A percentile compares a stretch with the other conserved stretches of the same genome.
Conservation (phyloP, 306 rosid genomes). For the Aeschynomene evenia region DNA sequence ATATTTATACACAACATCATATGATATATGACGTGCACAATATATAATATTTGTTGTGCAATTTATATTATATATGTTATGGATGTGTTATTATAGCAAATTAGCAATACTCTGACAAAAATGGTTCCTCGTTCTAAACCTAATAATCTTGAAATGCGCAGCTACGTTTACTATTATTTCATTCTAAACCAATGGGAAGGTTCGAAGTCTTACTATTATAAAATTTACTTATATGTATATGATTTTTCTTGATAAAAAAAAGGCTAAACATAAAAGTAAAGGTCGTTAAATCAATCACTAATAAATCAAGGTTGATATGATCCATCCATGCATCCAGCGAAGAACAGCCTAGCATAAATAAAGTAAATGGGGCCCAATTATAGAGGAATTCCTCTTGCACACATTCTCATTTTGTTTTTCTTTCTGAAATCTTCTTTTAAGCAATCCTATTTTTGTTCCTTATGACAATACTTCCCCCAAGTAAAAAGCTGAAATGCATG, state of each 20-base stretch:
- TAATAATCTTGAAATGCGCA: not conserved
- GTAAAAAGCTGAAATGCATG: conserved; percentile 7
- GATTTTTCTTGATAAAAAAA: not conserved
- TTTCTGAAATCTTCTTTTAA: not conserved
- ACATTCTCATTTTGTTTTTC: too few relatives aligned
- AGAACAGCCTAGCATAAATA: conserved; percentile 38
- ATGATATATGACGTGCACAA: too few relatives aligned
- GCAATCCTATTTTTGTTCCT: not conserved
- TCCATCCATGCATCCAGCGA: conserved; percentile 2
- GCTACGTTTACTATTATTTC: not conserved
- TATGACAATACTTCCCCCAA: not conserved
- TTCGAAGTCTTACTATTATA: not conserved
- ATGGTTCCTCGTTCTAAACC: too few relatives aligned
- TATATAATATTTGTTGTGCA: too few relatives aligned
- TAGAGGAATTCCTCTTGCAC: not conserved
- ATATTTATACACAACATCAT: too few relatives aligned
- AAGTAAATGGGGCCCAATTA: conserved; percentile 22
- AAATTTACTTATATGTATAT: too few relatives aligned
- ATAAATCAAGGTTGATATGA: not conserved
- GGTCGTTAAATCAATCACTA: not conserved
- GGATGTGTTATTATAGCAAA: too few relatives aligned
- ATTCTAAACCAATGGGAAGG: not conserved
- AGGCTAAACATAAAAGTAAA: not conserved
- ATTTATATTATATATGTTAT: too few relatives aligned
- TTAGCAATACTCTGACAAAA: too few relatives aligned